These are phyloP conservation scores for Colletotrichum agaves DNA, from an alignment of 2,329 filamentous ascomycete species.

Conservation along the genomic window DNA sequence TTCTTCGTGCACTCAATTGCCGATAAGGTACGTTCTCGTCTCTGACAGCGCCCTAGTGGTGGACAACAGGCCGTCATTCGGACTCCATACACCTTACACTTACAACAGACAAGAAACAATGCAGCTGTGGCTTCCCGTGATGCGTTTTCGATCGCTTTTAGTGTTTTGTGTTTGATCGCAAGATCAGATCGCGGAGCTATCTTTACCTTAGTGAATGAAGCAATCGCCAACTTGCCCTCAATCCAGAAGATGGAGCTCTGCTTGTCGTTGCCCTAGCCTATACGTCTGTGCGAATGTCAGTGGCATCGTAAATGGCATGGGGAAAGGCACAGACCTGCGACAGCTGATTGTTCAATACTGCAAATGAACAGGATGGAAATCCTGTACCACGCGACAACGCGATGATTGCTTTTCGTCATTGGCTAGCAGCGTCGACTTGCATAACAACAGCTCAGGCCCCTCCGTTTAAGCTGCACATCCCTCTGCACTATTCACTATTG, in stretches of 20 bases:
- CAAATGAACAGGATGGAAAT: too few species aligned
- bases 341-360: too few species aligned
- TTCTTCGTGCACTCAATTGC: too few species aligned
- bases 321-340: too few species aligned
- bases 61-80: too few species aligned
- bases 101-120: too few species aligned
- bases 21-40: too few species aligned
- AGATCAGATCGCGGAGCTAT: conserved; percentile 14
- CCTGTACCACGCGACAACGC: too few species aligned
- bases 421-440: background rate
- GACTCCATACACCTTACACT: too few species aligned
- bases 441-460: background rate
- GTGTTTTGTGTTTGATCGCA: background rate
- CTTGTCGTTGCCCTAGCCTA: background rate
- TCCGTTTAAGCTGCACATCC: background rate
- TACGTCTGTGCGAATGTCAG: background rate
- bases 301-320: background rate
- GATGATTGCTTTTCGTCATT: background rate
- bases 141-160: conserved; percentile 13
- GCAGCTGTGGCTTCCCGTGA: conserved; percentile 5
- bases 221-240: background rate
- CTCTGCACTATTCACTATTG: background rate
- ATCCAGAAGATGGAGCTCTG: conserved; percentile 10
- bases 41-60: too few species aligned
- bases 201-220: background rate